Percentiles rank a stretch among this genome's conserved stretches.
phyloP scores from a whole-genome alignment of 768 basidiomycete species.

The Boletales sp. region DNA sequence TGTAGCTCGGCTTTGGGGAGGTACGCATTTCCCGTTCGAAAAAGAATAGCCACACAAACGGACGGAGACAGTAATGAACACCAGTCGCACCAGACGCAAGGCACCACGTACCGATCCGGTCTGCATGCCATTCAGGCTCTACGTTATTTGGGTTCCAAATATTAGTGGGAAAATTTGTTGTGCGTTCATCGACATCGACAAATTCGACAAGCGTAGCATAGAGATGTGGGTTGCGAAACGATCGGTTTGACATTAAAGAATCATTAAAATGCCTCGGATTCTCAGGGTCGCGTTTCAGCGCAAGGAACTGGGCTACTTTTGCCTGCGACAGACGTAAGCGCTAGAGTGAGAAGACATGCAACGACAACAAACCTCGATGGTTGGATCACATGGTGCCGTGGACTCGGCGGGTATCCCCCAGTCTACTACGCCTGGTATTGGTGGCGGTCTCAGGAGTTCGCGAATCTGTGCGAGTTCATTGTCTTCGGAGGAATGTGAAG shows the following conservation, averaged over 20 bases:
- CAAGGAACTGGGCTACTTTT: constrained; percentile 77
- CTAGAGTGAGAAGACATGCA: background rate
- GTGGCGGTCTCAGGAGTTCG: constrained; percentile 54
- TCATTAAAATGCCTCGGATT: constrained; percentile 92
- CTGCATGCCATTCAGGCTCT: constrained; percentile 69
- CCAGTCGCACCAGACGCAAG: constrained; percentile 13
- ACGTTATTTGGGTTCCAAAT: constrained; percentile 74
- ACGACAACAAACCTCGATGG: constrained; percentile 47
- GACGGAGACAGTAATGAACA: constrained; percentile 24
- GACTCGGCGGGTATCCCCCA: constrained; percentile 76
- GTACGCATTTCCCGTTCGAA: constrained; percentile 3
- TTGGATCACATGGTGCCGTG: constrained; percentile 54
- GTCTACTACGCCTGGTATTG: constrained; percentile 59
- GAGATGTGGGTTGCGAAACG: constrained; percentile 96
- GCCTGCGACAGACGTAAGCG: constrained; percentile 42
- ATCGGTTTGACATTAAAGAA: constrained; percentile 86
- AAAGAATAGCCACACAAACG: constrained; percentile 4
- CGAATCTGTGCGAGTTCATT: constrained; percentile 57
- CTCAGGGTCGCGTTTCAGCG: constrained; percentile 57
- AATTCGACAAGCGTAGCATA: constrained; percentile 95
- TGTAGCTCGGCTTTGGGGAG: constrained; percentile 53
- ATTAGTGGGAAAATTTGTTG: constrained; percentile 72
- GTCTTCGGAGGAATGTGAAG: constrained; percentile 19
- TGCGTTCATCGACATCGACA: constrained; percentile 83
- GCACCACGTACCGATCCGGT: constrained; percentile 64